These are phyloP conservation scores for Neofusicoccum cordaticola DNA, from an alignment of 2,329 filamentous ascomycete genomes.

Conservation along the genomic window DNA sequence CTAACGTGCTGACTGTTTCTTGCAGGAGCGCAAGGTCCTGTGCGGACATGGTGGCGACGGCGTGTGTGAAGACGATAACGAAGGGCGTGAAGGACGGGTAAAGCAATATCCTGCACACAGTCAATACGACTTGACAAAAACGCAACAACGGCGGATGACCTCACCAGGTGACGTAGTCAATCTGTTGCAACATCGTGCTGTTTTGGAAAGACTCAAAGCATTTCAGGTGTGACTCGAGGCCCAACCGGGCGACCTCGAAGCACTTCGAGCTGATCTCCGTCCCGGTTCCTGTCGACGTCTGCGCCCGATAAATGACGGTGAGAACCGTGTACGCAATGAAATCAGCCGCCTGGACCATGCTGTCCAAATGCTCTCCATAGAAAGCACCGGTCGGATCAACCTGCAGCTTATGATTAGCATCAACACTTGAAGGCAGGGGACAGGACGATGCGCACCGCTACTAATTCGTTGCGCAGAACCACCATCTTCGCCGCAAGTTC, in stretches of 20 bases:
- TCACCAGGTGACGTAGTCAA: conserved; percentile 20
- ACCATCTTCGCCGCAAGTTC: background rate
- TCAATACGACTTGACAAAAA: background rate
- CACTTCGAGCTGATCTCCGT: conserved; percentile 21
- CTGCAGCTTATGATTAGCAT: background rate
- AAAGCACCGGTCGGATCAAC: background rate
- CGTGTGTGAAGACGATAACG: conserved; percentile 20
- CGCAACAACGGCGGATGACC: background rate
- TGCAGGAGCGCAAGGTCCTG: conserved; percentile 16
- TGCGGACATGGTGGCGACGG: conserved; percentile 18
- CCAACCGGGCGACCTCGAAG: conserved; percentile 19
- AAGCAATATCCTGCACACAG: conserved; percentile 16
- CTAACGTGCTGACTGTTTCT: conserved; percentile 16
- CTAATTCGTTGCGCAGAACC: background rate
- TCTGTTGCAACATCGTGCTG: background rate
- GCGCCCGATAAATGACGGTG: conserved; percentile 20
- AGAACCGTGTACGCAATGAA: conserved; percentile 20
- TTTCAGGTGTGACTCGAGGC: conserved; percentile 17
- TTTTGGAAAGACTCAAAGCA: conserved; percentile 17
- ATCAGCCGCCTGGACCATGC: conserved; percentile 13
- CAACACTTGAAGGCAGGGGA: no score
- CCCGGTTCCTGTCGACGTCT: conserved; percentile 14
- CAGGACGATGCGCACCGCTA: background rate
- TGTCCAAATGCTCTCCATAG: background rate
- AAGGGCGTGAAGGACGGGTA: conserved; percentile 21